phyloP scores from a whole-genome alignment of 345 rosid genomes.

The Excoecaria agallocha region DNA sequence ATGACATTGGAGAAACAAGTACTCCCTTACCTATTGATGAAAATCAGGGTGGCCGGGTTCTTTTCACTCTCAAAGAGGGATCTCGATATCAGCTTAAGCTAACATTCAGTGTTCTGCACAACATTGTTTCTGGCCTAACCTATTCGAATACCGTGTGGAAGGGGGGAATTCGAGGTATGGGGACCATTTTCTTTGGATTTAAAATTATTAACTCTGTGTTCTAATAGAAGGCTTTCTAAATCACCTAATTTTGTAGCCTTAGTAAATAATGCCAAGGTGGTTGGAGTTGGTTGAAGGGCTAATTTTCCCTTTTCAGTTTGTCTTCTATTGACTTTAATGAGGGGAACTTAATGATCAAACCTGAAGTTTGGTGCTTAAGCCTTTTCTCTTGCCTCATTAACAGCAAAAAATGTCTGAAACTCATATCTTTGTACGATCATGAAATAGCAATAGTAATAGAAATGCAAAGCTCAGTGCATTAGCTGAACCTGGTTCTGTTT shows the following conservation, averaged over 20 bases:
- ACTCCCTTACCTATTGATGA: conserved; percentile 41
- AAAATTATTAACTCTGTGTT: neutral
- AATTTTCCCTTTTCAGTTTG: neutral
- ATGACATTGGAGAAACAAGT: conserved; percentile 40
- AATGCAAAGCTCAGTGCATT: neutral
- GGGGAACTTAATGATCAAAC: neutral
- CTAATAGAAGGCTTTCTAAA: neutral
- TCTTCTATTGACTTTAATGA: neutral
- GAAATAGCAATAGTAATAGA: neutral
- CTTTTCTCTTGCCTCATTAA: neutral
- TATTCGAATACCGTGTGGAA: conserved; percentile 54
- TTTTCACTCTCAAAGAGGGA: conserved; percentile 48
- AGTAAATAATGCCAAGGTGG: neutral
- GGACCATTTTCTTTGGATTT: conserved; percentile 11
- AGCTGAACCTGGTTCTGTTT: neutral
- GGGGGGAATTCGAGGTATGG: conserved; percentile 44
- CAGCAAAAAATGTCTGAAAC: neutral
- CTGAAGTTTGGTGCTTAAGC: neutral
- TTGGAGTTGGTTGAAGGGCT: neutral
- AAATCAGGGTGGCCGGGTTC: conserved; percentile 24
- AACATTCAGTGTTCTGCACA: conserved; percentile 47
- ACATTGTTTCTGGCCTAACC: conserved; percentile 53
- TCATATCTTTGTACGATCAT: neutral
- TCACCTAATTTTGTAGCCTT: neutral
- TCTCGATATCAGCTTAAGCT: conserved; percentile 47